Evolutionary conservation across 2,329 filamentous ascomycete genomes (phyloP).

Genomic region (Trichoderma breve): DNA sequence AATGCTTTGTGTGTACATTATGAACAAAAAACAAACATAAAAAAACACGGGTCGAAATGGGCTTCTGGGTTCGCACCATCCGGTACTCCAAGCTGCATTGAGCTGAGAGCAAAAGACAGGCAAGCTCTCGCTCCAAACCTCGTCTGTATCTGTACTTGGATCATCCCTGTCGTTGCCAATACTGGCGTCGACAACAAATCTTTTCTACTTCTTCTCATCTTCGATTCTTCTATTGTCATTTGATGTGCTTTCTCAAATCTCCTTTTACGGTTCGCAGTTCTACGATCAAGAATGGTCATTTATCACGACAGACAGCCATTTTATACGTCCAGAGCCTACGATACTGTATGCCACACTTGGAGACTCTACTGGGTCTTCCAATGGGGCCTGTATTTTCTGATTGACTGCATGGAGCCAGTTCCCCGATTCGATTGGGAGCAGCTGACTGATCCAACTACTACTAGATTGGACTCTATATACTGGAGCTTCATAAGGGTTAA

Average conservation of each 20-base stretch:
- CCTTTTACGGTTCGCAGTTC: neutral
- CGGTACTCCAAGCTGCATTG: neutral
- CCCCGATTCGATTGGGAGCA: neutral
- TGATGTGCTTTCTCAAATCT: conserved; percentile 15
- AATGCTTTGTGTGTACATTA: conserved; percentile 38
- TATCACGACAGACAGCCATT: neutral
- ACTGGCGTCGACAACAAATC: conserved; percentile 30
- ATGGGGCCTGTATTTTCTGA: neutral
- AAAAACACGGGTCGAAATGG: conserved; percentile 23
- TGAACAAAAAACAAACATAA: conserved; percentile 23
- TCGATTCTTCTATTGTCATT: conserved; percentile 26
- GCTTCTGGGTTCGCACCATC: neutral
- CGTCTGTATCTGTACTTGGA: conserved; percentile 37
- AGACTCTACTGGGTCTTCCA: neutral
- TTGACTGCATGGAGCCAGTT: neutral
- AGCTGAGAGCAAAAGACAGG: neutral
- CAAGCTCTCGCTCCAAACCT: conserved; percentile 22
- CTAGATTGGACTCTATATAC: neutral
- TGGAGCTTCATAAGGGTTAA: neutral
- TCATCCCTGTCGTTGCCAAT: conserved; percentile 26
- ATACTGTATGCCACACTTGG: neutral
- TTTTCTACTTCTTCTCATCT: conserved; percentile 24
- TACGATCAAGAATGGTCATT: neutral
- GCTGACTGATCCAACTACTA: neutral
- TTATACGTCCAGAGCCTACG: neutral